These are phyloP conservation scores for Corynascus novoguineensis DNA, from an alignment of 495 filamentous ascomycete species.

Conservation along the genomic window DNA sequence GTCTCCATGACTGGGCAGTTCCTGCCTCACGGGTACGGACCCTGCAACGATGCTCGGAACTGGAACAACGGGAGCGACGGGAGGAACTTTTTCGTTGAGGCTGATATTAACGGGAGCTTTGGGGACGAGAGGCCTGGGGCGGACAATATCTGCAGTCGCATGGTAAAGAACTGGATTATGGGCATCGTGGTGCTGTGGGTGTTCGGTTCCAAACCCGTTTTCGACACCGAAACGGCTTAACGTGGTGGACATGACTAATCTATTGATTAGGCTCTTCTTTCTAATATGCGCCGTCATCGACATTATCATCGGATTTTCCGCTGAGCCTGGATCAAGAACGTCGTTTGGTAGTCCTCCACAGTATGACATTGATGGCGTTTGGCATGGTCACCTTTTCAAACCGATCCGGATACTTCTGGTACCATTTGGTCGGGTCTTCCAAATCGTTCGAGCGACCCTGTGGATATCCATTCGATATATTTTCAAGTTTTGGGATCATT, in stretches of 20 bases:
- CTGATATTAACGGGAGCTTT: not conserved
- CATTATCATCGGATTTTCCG: not conserved
- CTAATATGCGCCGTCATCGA: not conserved
- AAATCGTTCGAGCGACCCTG: not conserved
- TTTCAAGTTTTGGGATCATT: not conserved
- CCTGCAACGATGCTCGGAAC: not conserved
- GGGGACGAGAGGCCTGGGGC: not conserved
- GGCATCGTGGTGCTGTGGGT: not conserved
- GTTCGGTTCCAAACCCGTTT: no score
- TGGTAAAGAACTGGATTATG: not conserved
- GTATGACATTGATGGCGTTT: not conserved
- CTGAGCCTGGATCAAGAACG: not conserved
- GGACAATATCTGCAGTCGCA: not conserved
- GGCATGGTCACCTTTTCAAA: not conserved
- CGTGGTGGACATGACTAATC: not conserved
- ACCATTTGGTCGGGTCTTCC: no score
- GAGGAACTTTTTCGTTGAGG: conserved; percentile 6
- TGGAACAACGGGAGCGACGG: conserved; percentile 13
- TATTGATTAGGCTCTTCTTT: not conserved
- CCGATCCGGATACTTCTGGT: not conserved
- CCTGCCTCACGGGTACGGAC: not conserved
- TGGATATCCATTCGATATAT: not conserved
- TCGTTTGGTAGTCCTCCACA: not conserved
- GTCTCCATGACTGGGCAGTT: not conserved
- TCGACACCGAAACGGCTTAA: no score